Percentiles rank a stretch among this genome's conserved stretches.
phyloP scores from a whole-genome alignment of 2,329 filamentous ascomycete species.

The Didymella sp. region DNA sequence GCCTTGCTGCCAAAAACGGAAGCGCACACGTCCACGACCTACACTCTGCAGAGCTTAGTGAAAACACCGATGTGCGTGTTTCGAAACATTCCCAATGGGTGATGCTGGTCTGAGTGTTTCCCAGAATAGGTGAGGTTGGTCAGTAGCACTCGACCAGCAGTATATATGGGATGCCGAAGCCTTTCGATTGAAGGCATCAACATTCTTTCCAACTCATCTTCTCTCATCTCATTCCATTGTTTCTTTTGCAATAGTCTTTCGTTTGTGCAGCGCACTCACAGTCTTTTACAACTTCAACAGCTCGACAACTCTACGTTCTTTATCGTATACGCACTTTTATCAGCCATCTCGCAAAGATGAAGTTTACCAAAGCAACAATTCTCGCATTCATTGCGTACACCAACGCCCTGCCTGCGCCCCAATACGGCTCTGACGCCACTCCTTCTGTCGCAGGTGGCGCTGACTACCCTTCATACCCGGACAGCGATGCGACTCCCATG shows the following conservation, averaged over 20 bases:
- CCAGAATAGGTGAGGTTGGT: slow-evolving; percentile 4
- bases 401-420: slow-evolving; percentile 14
- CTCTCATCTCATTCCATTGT: not conserved
- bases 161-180: slow-evolving; percentile 1
- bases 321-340: not conserved
- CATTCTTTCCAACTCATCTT: slow-evolving; percentile 2
- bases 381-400: slow-evolving; percentile 10
- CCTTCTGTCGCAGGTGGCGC: not conserved
- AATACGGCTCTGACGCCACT: slow-evolving; percentile 6
- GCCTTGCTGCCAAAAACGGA: slow-evolving; percentile 2
- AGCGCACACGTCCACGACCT: not conserved
- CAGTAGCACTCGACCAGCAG: not conserved
- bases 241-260: slow-evolving; percentile 5
- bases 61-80: slow-evolving; percentile 5
- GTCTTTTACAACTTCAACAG: slow-evolving; percentile 5
- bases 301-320: not conserved
- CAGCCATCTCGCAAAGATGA: slow-evolving; percentile 5
- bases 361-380: slow-evolving; percentile 13
- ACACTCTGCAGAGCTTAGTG: not conserved
- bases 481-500: not conserved
- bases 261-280: slow-evolving; percentile 19
- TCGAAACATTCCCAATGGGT: slow-evolving; percentile 10
- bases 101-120: slow-evolving; percentile 1
- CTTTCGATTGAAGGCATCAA: not conserved
- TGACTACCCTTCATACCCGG: not conserved